phyloP scores from a whole-genome alignment of 768 basidiomycete species.

The Neoboletus magnificus region DNA sequence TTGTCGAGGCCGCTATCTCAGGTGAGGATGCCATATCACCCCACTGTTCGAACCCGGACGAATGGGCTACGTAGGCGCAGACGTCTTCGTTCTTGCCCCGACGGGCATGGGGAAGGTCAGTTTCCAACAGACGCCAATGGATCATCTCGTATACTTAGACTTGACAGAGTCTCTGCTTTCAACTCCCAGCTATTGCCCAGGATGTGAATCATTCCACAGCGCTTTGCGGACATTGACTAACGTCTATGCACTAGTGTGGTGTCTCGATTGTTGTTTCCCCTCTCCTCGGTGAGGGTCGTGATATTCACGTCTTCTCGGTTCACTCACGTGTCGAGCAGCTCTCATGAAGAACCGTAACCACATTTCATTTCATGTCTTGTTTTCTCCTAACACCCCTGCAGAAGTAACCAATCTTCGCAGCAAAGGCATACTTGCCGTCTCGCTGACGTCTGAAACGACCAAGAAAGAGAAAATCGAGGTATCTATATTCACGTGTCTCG shows the following conservation, averaged over 20 bases:
- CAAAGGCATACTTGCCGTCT: conserved; percentile 53
- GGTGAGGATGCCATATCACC: conserved; percentile 37
- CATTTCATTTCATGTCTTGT: neutral
- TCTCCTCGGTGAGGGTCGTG: conserved; percentile 52
- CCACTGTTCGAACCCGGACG: neutral
- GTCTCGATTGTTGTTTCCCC: conserved; percentile 77
- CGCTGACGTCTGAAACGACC: conserved; percentile 66
- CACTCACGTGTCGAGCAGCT: conserved; percentile 30
- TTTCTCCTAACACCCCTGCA: conserved; percentile 27
- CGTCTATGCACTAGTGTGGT: conserved; percentile 45
- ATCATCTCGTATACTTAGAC: neutral
- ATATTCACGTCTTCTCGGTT: too few species aligned
- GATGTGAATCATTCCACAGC: conserved; percentile 37
- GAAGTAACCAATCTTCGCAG: conserved; percentile 61
- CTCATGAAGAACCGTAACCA: conserved; percentile 59
- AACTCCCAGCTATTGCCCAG: conserved; percentile 71
- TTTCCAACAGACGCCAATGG: neutral
- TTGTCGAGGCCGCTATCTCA: conserved; percentile 64
- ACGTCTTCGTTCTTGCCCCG: conserved; percentile 79
- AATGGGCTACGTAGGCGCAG: conserved; percentile 44
- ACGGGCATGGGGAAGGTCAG: conserved; percentile 87
- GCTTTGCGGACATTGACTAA: neutral
- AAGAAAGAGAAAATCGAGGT: conserved; percentile 55
- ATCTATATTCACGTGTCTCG: conserved; percentile 37
- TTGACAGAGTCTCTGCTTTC: conserved; percentile 76